Evolutionary conservation across 78 protist genomes (phyloP).

Genomic region (Dictyostelium capitatum): DNA sequence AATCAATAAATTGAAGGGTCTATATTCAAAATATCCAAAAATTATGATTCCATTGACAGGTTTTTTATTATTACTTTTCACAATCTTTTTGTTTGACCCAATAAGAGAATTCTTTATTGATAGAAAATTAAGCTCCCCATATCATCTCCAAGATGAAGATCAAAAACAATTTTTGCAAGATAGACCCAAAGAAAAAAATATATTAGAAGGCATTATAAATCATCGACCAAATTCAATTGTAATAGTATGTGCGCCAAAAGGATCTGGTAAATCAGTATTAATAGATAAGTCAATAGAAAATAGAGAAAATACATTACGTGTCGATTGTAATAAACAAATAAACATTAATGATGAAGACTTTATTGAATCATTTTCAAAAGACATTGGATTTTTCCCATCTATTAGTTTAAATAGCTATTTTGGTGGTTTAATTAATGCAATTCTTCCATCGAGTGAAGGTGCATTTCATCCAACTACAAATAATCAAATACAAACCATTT

Average conservation of each 20-base stretch:
- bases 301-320: constrained; percentile 33
- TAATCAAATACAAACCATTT: constrained; percentile 39
- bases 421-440: constrained; percentile 33
- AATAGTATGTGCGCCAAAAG: constrained; percentile 67
- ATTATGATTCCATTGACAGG: constrained; percentile 78
- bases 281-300: constrained; percentile 24
- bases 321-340: constrained; percentile 67
- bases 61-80: constrained; percentile 52
- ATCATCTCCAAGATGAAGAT: constrained; percentile 10
- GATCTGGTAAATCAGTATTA: constrained; percentile 51
- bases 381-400: constrained; percentile 73
- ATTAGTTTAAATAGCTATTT: constrained; percentile 2
- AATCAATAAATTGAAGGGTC: constrained; percentile 62
- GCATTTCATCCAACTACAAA: constrained; percentile 54
- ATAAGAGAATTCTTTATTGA: constrained; percentile 44
- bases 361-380: constrained; percentile 45
- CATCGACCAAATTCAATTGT: constrained; percentile 59
- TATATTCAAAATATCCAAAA: constrained; percentile 71
- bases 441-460: constrained; percentile 61
- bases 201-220: constrained; percentile 43
- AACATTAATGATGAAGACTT: constrained; percentile 62
- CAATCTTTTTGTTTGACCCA: constrained; percentile 66
- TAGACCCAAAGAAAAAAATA: constrained; percentile 42
- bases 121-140: constrained; percentile 1
- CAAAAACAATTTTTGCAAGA: constrained; percentile 66